Evolutionary conservation across 768 basidiomycete genomes (phyloP).

Genomic region (Flagelloscypha sp.): DNA sequence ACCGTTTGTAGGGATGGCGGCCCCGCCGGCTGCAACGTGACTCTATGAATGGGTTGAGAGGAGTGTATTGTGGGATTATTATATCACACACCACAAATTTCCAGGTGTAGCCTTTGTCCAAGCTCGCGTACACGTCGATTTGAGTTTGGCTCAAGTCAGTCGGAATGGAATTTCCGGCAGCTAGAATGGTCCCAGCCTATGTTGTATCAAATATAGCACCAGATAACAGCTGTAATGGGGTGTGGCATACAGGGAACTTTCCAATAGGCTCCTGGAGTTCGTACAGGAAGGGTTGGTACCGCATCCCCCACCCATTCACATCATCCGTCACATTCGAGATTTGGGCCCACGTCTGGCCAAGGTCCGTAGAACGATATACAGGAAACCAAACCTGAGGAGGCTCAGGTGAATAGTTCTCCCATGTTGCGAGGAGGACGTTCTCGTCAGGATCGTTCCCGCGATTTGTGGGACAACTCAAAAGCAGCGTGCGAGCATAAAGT

Average conservation of each 20-base stretch:
- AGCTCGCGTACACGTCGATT: slow-evolving; percentile 14
- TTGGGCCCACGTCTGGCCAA: slow-evolving; percentile 12
- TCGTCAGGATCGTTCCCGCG: slow-evolving; percentile 10
- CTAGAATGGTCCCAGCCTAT: slow-evolving; percentile 11
- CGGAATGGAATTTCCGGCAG: slow-evolving; percentile 15
- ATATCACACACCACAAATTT: slow-evolving; percentile 11
- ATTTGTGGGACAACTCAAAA: too few relatives aligned
- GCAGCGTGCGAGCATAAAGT: slow-evolving; percentile 13
- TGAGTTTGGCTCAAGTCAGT: slow-evolving; percentile 11
- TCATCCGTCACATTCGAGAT: slow-evolving; percentile 13
- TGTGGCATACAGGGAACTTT: slow-evolving; percentile 6
- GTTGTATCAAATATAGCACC: background rate
- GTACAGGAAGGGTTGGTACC: slow-evolving; percentile 15
- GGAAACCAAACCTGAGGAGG: slow-evolving; percentile 12
- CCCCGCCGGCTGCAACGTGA: slow-evolving; percentile 14
- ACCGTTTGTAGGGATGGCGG: slow-evolving; percentile 12
- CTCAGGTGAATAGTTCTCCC: slow-evolving; percentile 16
- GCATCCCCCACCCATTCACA: slow-evolving; percentile 13
- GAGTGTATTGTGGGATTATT: too few relatives aligned
- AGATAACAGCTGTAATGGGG: background rate
- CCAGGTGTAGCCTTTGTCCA: slow-evolving; percentile 11
- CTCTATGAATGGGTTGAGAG: slow-evolving; percentile 3
- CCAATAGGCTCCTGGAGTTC: slow-evolving; percentile 8
- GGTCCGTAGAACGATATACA: slow-evolving; percentile 11
- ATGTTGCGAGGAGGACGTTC: slow-evolving; percentile 15